Conservation (phyloP, 169 alveolate genomes). For the Eimeria falciformis region DNA sequence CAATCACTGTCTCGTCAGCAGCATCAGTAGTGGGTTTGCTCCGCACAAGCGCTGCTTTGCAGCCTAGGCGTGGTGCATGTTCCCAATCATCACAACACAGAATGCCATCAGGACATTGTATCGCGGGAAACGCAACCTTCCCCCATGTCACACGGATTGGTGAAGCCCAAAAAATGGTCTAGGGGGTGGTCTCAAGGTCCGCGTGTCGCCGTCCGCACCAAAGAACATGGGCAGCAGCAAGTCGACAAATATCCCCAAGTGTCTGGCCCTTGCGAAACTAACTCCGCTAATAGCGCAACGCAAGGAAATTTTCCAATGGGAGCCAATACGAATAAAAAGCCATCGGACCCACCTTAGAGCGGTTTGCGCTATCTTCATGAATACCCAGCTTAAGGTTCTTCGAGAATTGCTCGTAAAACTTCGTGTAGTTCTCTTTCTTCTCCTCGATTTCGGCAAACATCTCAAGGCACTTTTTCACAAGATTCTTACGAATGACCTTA, state of each 20-base stretch:
- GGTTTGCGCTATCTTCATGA: constrained; percentile 98
- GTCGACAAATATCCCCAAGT: background rate
- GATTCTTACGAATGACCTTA: constrained; percentile 98
- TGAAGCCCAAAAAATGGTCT: background rate
- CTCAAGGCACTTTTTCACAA: constrained; percentile 99
- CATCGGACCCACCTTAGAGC: constrained; percentile 89
- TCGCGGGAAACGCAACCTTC: constrained; percentile 21
- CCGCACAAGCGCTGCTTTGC: constrained; percentile 21
- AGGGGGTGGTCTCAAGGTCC: constrained; percentile 3
- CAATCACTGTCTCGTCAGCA: background rate
- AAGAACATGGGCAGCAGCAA: background rate
- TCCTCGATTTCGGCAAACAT: constrained; percentile 98
- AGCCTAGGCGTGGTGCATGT: constrained; percentile 43
- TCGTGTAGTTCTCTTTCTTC: constrained; percentile 99
- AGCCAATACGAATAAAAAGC: background rate
- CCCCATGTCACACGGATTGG: background rate
- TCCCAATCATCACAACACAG: constrained; percentile 12
- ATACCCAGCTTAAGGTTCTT: constrained; percentile 99
- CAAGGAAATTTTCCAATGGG: background rate
- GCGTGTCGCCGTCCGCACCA: constrained; percentile 11
- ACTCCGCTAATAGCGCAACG: background rate
- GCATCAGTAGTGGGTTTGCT: background rate
- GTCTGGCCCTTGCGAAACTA: constrained; percentile 19
- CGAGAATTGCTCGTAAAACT: constrained; percentile 99
- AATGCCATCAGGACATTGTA: background rate